Evolutionary conservation across 805 yeast species (phyloP).

Genomic region (Candida nanaspora): DNA sequence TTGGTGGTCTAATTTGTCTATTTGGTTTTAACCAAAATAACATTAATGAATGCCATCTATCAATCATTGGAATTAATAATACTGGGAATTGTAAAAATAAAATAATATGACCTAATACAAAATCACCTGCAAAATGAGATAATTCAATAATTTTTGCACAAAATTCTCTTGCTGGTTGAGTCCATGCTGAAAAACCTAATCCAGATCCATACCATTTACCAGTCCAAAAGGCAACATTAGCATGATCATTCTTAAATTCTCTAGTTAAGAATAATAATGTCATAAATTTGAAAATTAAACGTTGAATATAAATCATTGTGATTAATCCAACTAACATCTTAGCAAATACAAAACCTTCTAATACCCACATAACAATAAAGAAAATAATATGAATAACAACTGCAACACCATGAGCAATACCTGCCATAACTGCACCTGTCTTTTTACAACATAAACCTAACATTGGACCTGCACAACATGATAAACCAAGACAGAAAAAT

Average conservation of each 20-base stretch:
- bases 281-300: conserved; percentile 78
- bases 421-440: conserved; percentile 94
- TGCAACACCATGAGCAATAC: conserved; percentile 91
- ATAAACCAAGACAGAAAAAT: conserved; percentile 66
- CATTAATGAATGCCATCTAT: conserved; percentile 97
- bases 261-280: conserved; percentile 77
- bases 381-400: conserved; percentile 80
- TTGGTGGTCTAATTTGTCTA: conserved; percentile 96
- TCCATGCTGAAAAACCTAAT: conserved; percentile 86
- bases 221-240: conserved; percentile 99
- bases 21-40: conserved; percentile 98
- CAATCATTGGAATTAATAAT: conserved; percentile 77
- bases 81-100: conserved; percentile 87
- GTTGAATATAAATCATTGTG: conserved; percentile 80
- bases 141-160: conserved; percentile 88
- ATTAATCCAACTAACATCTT: conserved; percentile 83
- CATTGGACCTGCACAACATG: conserved; percentile 97
- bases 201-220: conserved; percentile 98
- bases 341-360: conserved; percentile 86
- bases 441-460: conserved; percentile 93
- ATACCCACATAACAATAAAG: conserved; percentile 95
- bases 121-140: conserved; percentile 96
- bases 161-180: conserved; percentile 95
- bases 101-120: conserved; percentile 83
- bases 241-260: conserved; percentile 91